Conservation (phyloP, 352 stramenopile genomes). For the Pythium rhizo-oryzae region DNA sequence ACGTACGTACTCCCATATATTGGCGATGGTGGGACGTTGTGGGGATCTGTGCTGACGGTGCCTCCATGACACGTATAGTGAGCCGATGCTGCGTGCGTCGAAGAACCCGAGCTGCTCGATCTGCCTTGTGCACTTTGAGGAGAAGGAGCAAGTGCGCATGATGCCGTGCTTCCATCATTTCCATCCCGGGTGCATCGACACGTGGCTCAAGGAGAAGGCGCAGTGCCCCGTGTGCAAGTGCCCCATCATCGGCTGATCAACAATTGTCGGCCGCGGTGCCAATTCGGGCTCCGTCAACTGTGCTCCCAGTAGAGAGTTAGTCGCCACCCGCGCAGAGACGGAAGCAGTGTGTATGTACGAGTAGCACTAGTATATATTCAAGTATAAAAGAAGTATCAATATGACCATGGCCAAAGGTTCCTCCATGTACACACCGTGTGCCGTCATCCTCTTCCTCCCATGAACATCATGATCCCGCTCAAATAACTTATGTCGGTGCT, state of each 20-base stretch:
- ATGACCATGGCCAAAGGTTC: too few relatives aligned
- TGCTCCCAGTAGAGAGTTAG: too few relatives aligned
- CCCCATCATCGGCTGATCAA: slow-evolving; percentile 57
- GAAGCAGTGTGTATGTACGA: background rate
- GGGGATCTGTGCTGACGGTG: slow-evolving; percentile 10
- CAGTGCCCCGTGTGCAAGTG: slow-evolving; percentile 84
- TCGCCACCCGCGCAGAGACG: background rate
- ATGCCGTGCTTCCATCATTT: slow-evolving; percentile 85
- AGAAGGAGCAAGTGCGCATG: slow-evolving; percentile 51
- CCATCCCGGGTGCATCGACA: slow-evolving; percentile 73
- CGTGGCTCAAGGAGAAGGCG: slow-evolving; percentile 72
- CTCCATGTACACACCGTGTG: too few relatives aligned
- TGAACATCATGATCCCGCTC: too few relatives aligned
- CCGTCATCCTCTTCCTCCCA: too few relatives aligned
- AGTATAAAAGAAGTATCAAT: background rate
- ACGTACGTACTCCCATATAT: slow-evolving; percentile 70
- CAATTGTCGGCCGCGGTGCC: too few relatives aligned
- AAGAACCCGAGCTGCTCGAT: slow-evolving; percentile 64
- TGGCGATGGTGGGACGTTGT: too few relatives aligned
- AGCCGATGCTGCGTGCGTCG: slow-evolving; percentile 57
- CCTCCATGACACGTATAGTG: slow-evolving; percentile 29
- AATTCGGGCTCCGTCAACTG: too few relatives aligned
- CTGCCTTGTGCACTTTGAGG: slow-evolving; percentile 59
- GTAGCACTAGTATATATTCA: background rate
- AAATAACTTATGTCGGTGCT: background rate